Evolutionary conservation across 2,329 filamentous ascomycete species (phyloP).

Genomic region (Penicillium polonicum): DNA sequence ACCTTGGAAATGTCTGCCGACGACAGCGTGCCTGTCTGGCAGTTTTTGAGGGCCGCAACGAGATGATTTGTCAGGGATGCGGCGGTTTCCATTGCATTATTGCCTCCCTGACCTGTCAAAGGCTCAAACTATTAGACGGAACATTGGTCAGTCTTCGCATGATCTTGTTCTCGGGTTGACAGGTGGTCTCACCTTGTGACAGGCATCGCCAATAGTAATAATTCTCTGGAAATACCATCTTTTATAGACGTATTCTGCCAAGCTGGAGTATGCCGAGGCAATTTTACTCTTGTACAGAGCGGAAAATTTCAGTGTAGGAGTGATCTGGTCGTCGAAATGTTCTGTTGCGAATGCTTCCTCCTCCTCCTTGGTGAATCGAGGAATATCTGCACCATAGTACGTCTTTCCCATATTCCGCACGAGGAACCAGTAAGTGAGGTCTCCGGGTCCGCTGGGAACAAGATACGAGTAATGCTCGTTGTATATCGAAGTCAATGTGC

Average conservation of each 20-base stretch:
- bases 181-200: slow-evolving; percentile 14
- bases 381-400: slow-evolving; percentile 21
- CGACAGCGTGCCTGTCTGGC: background rate
- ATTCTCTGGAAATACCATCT: slow-evolving; percentile 19
- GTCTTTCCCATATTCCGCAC: slow-evolving; percentile 20
- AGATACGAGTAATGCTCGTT: slow-evolving; percentile 24
- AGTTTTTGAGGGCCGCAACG: slow-evolving; percentile 1
- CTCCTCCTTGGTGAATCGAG: slow-evolving; percentile 23
- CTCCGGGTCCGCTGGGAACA: slow-evolving; percentile 16
- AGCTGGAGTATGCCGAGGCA: slow-evolving; percentile 10
- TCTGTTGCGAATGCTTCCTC: slow-evolving; percentile 15
- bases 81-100: slow-evolving; percentile 21
- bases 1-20: slow-evolving; percentile 1
- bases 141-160: background rate
- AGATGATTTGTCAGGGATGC: slow-evolving; percentile 20
- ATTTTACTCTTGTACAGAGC: slow-evolving; percentile 22
- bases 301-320: slow-evolving; percentile 19
- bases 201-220: slow-evolving; percentile 19
- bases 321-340: slow-evolving; percentile 19
- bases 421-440: slow-evolving; percentile 28
- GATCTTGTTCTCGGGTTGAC: background rate
- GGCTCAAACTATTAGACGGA: slow-evolving; percentile 14
- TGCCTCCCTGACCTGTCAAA: slow-evolving; percentile 21
- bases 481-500: slow-evolving; percentile 13
- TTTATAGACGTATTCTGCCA: slow-evolving; percentile 24